Evolutionary conservation across 208 protist genomes (phyloP), one percentile per base, ranked within the genome.

Genomic region (Leishmania tarentolae): DNA sequence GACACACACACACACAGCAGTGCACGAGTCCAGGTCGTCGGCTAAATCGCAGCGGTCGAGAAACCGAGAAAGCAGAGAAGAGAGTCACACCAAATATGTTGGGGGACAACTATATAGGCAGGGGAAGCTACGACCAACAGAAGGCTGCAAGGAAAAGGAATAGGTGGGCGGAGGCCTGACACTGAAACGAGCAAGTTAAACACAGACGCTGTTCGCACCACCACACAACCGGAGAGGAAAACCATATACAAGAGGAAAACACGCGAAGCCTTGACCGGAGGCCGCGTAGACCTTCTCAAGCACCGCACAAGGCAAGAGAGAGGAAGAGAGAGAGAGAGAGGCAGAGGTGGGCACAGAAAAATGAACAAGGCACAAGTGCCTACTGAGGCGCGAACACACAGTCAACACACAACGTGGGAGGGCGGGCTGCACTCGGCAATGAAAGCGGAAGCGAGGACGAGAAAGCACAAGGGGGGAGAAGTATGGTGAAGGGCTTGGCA

Each of bases 1-100:
- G 28, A 21, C 69, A 21, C 28, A 17, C 8, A 21, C 69, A 21
- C 28, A 17, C 8, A 37, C 13, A 53, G 6, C 24, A 28, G 6
- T n/a, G 47, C 15, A 63, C 56, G 37, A 11, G 79, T 70, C 19
- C 75, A 81, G 81, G 65, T 79, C n/a, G 44, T 35, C 35, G n/a
- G 44, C 31, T 70, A 37, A 76, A 42, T 21, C 61, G 53, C 59
- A 44, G n/a, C n/a, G n/a, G n/a, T n/a, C n/a, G 19, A 56, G 11
- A 52, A 11, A 24, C 40, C 21, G 37, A 66, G 5, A 46, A 24
- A 15, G 35, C 24, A 78, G 13, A 47, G 28, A 59, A 44, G 66
- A 78, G n/a, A 69, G 5, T 3, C 44, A 40, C 50, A 35, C 13
- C n/a, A 50, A 11, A 80, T 44, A 86, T 70, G 31, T 21, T 13